Evolutionary conservation across 2,329 filamentous ascomycete species (phyloP), one percentile per base, ranked within the genome.

Genomic region (Aspergillus sp.): DNA sequence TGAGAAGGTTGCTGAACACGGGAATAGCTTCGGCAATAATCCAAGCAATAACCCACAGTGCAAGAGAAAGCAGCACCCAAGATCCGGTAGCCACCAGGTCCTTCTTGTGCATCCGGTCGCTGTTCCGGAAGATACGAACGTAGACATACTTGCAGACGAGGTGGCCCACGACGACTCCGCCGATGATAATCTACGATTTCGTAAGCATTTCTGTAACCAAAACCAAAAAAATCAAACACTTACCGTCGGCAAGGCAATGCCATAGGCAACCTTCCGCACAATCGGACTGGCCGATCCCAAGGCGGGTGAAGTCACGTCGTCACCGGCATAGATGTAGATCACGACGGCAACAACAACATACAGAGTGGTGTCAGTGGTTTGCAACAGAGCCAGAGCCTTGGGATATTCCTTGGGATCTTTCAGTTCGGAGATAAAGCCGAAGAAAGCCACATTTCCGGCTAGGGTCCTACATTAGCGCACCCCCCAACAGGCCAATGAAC

Each of bases 11-110:
- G 66, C 84, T 85, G 76, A 90, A 91, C 55, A 85, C 83, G 2
- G 88, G 88, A 6, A 90, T 86, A 0, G 85, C 84, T 71, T 88
- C 84, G 11, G 88, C 87, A 57, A 91, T 85, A 55, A 90, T 69
- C 79, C 85, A 88, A 1, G 85, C 84, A 12, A 87, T 60, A 2
- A 83, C 65, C 84, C 87, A 90, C n/a, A 84, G 71, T 10, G 66
- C 70, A 0, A 80, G 68, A 2, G 82, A 80, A 39, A 90, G 82
- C 2, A 62, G 77, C 5, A 84, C 65, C 88, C 88, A 90, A 11
- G 79, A 79, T 1, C 79, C 69, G 61, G 80, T 82, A 7, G 83
- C 81, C 0, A 79, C 60, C 52, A 75, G 73, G 42, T 78, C 84
- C 54, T 77, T 76, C 58, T 78, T 76, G 54, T 76, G 74, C 69